Percentiles rank a stretch among this genome's conserved stretches.
Conservation (phyloP, 129 eudicot species). For the Logfia minima region DNA sequence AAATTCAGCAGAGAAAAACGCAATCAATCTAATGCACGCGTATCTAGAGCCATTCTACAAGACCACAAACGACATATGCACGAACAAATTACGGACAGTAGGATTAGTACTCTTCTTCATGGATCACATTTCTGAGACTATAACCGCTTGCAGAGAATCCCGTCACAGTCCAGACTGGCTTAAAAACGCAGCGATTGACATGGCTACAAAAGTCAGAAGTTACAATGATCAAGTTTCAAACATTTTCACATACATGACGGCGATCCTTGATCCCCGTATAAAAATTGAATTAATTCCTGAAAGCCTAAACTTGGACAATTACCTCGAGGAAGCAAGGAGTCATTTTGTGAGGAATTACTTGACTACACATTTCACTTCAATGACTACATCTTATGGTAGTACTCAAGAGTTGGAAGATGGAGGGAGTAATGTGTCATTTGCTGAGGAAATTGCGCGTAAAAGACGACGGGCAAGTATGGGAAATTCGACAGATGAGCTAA, state of each 20-base stretch:
- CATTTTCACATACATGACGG: slow-evolving; percentile 77
- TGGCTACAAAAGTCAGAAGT: slow-evolving; percentile 56
- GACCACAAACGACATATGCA: slow-evolving; percentile 80
- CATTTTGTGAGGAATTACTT: slow-evolving; percentile 76
- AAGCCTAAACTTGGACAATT: slow-evolving; percentile 64
- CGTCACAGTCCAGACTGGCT: slow-evolving; percentile 91
- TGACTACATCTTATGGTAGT: slow-evolving; percentile 42
- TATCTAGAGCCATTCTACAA: slow-evolving; percentile 88
- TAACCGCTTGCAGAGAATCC: slow-evolving; percentile 69
- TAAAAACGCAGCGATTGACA: slow-evolving; percentile 65
- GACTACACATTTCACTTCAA: slow-evolving; percentile 50
- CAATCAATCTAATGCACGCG: slow-evolving; percentile 55
- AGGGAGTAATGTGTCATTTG: slow-evolving; percentile 68
- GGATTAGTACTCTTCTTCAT: slow-evolving; percentile 96
- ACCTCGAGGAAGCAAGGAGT: slow-evolving; percentile 69
- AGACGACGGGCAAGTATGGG: slow-evolving; percentile 72
- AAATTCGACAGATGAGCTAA: slow-evolving; percentile 71
- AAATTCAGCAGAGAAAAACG: slow-evolving; percentile 69
- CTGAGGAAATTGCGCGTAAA: slow-evolving; percentile 95
- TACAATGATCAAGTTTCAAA: slow-evolving; percentile 73
- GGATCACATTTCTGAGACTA: slow-evolving; percentile 87
- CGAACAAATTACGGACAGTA: slow-evolving; percentile 64
- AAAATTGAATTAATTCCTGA: slow-evolving; percentile 85
- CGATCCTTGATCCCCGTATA: slow-evolving; percentile 87
- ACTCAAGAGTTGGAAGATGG: slow-evolving; percentile 60